A percentile compares a stretch with the other conserved stretches of the same genome.
phyloP scores from a whole-genome alignment of 1,284 basidiomycete species.

The Pseudozyma tsukubaensis region DNA sequence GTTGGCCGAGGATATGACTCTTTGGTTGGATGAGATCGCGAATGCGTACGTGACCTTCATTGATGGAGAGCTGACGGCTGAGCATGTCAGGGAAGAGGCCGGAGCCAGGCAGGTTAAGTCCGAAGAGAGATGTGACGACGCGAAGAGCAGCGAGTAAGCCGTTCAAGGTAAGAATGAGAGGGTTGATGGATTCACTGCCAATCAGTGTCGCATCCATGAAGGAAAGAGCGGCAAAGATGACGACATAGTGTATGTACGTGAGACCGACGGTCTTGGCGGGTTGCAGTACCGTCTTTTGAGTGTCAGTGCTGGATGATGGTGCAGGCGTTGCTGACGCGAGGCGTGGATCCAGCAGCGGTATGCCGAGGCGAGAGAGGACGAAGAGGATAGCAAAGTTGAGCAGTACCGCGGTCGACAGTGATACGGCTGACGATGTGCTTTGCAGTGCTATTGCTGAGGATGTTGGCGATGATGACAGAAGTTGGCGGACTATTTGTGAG shows the following conservation, averaged over 20 bases:
- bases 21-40: conserved; percentile 68
- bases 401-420: conserved; percentile 73
- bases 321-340: conserved; percentile 76
- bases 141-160: conserved; percentile 20
- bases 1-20: conserved; percentile 82
- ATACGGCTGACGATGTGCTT: conserved; percentile 73
- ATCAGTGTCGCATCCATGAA: conserved; percentile 42
- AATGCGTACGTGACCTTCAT: conserved; percentile 69
- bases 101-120: conserved; percentile 46
- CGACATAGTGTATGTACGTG: conserved; percentile 37
- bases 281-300: conserved; percentile 80
- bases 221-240: conserved; percentile 42
- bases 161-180: conserved; percentile 28
- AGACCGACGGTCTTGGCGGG: conserved; percentile 62
- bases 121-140: conserved; percentile 27
- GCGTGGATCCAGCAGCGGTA: conserved; percentile 80
- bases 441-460: conserved; percentile 21
- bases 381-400: conserved; percentile 72
- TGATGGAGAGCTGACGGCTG: conserved; percentile 69
- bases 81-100: conserved; percentile 71
- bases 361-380: conserved; percentile 76
- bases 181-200: conserved; percentile 35
- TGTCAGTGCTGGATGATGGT: conserved; percentile 74
- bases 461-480: conserved; percentile 20
- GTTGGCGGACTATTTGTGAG: conserved; percentile 14